Percentiles rank a stretch among this genome's conserved stretches.
These are phyloP conservation scores for Gynostemma pentaphyllum DNA, from an alignment of 306 rosid genomes.

Conservation along the genomic window DNA sequence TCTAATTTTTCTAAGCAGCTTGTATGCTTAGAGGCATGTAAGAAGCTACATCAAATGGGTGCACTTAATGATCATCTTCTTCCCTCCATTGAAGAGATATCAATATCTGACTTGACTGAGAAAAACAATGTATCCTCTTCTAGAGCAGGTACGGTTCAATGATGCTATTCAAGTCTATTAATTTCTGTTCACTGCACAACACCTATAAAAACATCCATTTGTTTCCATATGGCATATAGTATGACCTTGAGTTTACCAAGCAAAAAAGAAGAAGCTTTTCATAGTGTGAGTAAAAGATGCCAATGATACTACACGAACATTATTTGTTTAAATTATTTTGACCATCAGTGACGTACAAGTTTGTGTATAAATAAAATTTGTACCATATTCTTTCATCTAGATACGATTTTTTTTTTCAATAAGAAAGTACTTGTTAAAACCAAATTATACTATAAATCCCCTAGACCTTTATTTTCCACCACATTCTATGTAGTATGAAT, in stretches of 20 bases:
- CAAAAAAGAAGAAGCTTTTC: background rate
- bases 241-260: too few relatives aligned
- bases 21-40: constrained; percentile 89
- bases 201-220: background rate
- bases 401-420: background rate
- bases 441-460: too few relatives aligned
- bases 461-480: too few relatives aligned
- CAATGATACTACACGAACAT: background rate
- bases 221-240: too few relatives aligned
- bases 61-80: constrained; percentile 75
- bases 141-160: constrained; percentile 46
- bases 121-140: constrained; percentile 38
- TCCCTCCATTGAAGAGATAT: constrained; percentile 35
- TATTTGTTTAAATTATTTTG: background rate
- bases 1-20: constrained; percentile 53
- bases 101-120: constrained; percentile 18
- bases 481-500: too few relatives aligned
- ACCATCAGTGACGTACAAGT: background rate
- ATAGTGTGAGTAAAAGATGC: background rate
- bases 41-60: constrained; percentile 72
- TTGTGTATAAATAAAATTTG: background rate
- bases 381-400: background rate
- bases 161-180: background rate
- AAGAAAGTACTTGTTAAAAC: too few relatives aligned
- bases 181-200: background rate